Evolutionary conservation across 2,329 filamentous ascomycete species (phyloP).

Genomic region (Polytolypa hystricis): DNA sequence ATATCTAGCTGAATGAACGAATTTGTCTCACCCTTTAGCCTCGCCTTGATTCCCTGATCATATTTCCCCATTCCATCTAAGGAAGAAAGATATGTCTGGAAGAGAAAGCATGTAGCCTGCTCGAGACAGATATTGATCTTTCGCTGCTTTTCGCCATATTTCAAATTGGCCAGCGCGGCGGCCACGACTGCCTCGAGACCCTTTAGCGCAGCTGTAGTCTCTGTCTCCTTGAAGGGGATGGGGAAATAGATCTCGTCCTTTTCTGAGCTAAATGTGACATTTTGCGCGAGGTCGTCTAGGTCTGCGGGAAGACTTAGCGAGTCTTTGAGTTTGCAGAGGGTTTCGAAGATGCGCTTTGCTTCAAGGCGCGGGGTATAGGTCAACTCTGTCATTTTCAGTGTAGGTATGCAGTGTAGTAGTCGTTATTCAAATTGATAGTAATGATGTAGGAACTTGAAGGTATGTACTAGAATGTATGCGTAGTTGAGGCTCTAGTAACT

Average conservation of each 20-base stretch:
- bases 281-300: constrained; percentile 21
- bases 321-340: constrained; percentile 26
- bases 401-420: too few relatives aligned
- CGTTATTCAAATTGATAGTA: too few relatives aligned
- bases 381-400: too few relatives aligned
- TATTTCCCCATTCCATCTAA: constrained; percentile 28
- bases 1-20: constrained; percentile 1
- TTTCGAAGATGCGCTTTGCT: constrained; percentile 26
- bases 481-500: too few relatives aligned
- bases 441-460: too few relatives aligned
- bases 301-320: constrained; percentile 22
- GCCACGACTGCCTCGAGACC: constrained; percentile 50
- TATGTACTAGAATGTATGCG: too few relatives aligned
- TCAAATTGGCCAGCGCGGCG: constrained; percentile 47
- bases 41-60: constrained; percentile 27
- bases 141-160: constrained; percentile 32
- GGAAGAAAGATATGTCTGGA: constrained; percentile 32
- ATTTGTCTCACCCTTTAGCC: constrained; percentile 28
- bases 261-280: constrained; percentile 26
- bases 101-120: constrained; percentile 30
- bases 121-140: constrained; percentile 27
- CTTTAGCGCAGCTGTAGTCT: constrained; percentile 46
- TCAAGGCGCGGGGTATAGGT: constrained; percentile 17
- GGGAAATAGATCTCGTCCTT: constrained; percentile 30
- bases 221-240: constrained; percentile 42